Evolutionary conservation across 1,284 basidiomycete species (phyloP), one percentile per base, ranked within the genome.

Genomic region (Apiotrichum brassicae): DNA sequence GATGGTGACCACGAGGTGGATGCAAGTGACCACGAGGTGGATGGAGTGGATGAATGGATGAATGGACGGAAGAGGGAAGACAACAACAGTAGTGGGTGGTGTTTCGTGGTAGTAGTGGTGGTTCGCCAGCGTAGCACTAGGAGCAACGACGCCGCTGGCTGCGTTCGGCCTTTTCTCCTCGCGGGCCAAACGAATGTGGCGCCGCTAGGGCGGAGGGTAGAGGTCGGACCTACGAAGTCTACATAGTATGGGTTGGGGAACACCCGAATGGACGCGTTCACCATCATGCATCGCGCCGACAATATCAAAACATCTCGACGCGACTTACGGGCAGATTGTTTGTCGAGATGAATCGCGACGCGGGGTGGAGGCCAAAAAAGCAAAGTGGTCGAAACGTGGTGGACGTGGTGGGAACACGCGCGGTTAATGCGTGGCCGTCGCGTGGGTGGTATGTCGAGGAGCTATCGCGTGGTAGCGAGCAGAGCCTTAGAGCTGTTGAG

Each of bases 401-500:
- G 28, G n/a, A 34, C n/a, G 11, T 40, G 32, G 25, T n/a, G 33
- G 19, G 8, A 32, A 24, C 25, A 40, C 49, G 47, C 49, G 49
- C 53, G 54, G 44, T 32, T 46, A 34, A 25, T 43, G 54, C 51
- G 54, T 56, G 54, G 54, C 32, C 54, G 50, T 53, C 54, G 54
- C 54, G 54, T 56, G 54, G 54, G 9, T 13, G n/a, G 32, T 20
- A n/a, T 18, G 44, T 26, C 28, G 22, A 25, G 3, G 16, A 35
- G 33, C 16, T 35, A 45, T 35, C 33, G 32, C 33, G 43, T 45
- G 43, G 35, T 45, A 45, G 35, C 32, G 43, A 45, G 20, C 20
- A 43, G 41, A n/a, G 16, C 23, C 13, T 6, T 6, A 8, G 30
- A n/a, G 28, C 13, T 32, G 30, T 13, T 32, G 28, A 18, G 7